Conservation (phyloP, 805 yeast genomes). For the Pichia scutulata region DNA sequence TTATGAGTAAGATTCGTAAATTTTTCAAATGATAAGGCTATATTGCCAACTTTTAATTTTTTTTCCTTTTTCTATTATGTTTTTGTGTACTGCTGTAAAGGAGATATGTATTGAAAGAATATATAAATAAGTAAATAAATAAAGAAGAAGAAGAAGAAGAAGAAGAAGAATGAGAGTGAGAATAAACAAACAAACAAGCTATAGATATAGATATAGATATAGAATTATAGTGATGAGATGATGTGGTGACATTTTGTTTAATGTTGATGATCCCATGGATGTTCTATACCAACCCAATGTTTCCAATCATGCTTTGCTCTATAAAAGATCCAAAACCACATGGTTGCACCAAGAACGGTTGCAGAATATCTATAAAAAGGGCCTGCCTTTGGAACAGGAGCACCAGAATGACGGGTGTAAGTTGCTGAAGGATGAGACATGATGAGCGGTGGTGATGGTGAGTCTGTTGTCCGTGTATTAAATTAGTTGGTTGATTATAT, state of each 20-base stretch:
- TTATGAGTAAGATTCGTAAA: background rate
- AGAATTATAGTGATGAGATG: no score
- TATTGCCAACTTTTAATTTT: no score
- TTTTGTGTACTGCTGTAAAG: no score
- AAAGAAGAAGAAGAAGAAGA: background rate
- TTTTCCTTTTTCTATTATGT: no score
- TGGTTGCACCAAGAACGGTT: constrained; percentile 69
- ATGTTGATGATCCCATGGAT: constrained; percentile 35
- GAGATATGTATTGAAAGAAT: background rate
- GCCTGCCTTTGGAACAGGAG: constrained; percentile 60
- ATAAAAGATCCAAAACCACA: constrained; percentile 87
- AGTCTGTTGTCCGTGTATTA: no score
- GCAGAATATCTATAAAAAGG: constrained; percentile 51
- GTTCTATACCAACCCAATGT: constrained; percentile 46
- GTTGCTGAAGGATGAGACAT: constrained; percentile 5
- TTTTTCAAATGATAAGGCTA: background rate
- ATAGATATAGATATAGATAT: no score
- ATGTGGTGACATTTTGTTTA: constrained; percentile 1
- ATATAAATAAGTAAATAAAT: background rate
- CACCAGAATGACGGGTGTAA: constrained; percentile 44
- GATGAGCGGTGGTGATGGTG: constrained; percentile 8
- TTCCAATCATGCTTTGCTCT: constrained; percentile 68
- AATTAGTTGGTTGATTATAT: no score
- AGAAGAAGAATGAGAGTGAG: background rate
- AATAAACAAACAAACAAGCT: background rate